Base-by-base conservation (phyloP, 73 alveolate species). In the Stentor roeselii region DNA sequence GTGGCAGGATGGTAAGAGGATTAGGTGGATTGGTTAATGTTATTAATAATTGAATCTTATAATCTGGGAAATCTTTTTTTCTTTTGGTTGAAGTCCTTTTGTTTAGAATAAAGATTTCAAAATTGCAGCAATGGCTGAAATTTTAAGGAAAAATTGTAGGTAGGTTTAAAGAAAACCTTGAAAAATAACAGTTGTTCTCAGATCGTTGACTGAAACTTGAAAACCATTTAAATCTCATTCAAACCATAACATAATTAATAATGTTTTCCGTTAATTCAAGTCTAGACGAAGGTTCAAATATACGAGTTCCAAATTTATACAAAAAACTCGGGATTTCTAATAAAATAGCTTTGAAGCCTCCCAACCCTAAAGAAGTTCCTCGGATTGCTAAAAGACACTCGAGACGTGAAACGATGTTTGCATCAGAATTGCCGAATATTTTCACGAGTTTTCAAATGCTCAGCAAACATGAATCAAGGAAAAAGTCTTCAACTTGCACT, bases 1-100 rank as follows among this genome's bases (percentile, higher is more conserved):
- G 39, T 87, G 93, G 93, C 74, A 59, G 59, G 93, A 87, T 3
- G 93, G 85, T 59, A 38, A 76, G 58, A 82, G 92, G 75, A 80
- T 83, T 3, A 80, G 83, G 76, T 90, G 95, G 95, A 50, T 83
- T 0, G 88, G 59, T 67, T n/a, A 67, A 40, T 67, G 14, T 27
- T 60, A 67, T n/a, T 67, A 67, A 27, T 30, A 11, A 42, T 58
- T 50, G 6, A 50, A 11, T 50, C 30, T 50, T 50, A 11, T 50
- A 50, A n/a, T n/a, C n/a, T n/a, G n/a, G n/a, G n/a, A n/a, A n/a
- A n/a, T n/a, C n/a, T n/a, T n/a, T n/a, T n/a, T n/a, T n/a, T n/a
- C n/a, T n/a, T n/a, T n/a, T n/a, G n/a, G n/a, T n/a, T n/a, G n/a
- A n/a, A n/a, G n/a, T n/a, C n/a, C n/a, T n/a, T n/a, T n/a, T n/a